Evolutionary conservation across 1,284 basidiomycete genomes (phyloP).

Genomic region (Retiboletus flavoniger): DNA sequence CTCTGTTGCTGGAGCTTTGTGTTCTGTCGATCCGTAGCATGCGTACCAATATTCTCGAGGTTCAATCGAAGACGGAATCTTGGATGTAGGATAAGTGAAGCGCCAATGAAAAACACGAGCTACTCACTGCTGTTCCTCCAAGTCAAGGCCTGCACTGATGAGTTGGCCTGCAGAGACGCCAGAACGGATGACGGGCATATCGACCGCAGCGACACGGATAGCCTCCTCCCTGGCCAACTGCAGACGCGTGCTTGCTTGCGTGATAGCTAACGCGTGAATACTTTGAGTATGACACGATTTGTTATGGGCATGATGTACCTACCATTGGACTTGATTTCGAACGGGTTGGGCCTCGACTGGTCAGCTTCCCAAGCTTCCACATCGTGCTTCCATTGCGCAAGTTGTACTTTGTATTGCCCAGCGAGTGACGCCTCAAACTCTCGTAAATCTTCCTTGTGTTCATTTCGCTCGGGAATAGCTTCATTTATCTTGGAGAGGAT

Average conservation of each 20-base stretch:
- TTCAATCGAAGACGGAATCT: background rate
- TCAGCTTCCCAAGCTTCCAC: background rate
- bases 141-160: background rate
- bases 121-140: slow-evolving; percentile 8
- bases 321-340: background rate
- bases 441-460: background rate
- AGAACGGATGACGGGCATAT: background rate
- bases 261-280: background rate
- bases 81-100: background rate
- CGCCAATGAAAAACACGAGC: too few species aligned
- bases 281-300: background rate
- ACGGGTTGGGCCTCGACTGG: background rate
- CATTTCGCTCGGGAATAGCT: background rate
- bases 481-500: background rate
- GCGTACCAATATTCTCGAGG: background rate
- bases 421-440: background rate
- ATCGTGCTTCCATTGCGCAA: background rate
- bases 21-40: background rate
- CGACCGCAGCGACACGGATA: too few species aligned
- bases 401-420: background rate
- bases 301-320: background rate
- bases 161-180: background rate
- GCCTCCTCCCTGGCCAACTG: background rate
- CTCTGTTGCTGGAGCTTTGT: background rate
- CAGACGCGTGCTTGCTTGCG: background rate